A percentile compares a stretch with the other conserved stretches of the same genome.
These are phyloP conservation scores for Coleophoma eucalyptorum DNA, from an alignment of 2,329 filamentous ascomycete species.

Conservation along the genomic window DNA sequence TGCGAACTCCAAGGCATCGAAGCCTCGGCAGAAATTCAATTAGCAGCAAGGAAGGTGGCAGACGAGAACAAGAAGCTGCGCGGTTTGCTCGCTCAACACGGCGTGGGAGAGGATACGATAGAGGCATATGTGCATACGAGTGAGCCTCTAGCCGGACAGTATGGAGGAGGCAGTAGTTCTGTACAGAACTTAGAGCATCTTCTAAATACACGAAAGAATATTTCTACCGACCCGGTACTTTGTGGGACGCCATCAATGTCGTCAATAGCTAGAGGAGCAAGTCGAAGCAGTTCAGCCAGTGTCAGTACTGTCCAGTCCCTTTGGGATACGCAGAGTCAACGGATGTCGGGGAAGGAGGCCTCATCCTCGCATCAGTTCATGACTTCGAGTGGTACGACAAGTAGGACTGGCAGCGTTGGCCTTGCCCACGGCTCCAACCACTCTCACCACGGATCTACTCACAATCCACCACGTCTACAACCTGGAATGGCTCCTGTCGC, in stretches of 20 bases:
- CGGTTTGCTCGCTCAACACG: slow-evolving; percentile 51
- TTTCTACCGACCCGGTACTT: slow-evolving; percentile 11
- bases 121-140: slow-evolving; percentile 18
- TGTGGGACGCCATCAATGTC: neutral
- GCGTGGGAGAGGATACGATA: slow-evolving; percentile 53
- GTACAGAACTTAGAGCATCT: slow-evolving; percentile 23
- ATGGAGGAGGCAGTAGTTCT: slow-evolving; percentile 9
- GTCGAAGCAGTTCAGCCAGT: slow-evolving; percentile 19
- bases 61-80: slow-evolving; percentile 67
- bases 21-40: slow-evolving; percentile 68
- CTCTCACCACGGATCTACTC: neutral
- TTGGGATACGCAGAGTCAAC: slow-evolving; percentile 17
- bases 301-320: slow-evolving; percentile 15
- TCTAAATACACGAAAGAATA: slow-evolving; percentile 17
- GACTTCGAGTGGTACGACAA: slow-evolving; percentile 15
- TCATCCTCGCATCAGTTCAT: slow-evolving; percentile 17
- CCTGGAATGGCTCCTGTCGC: slow-evolving; percentile 8
- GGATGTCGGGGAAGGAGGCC: slow-evolving; percentile 6
- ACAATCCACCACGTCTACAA: slow-evolving; percentile 9
- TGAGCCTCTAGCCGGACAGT: slow-evolving; percentile 6
- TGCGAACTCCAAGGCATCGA: slow-evolving; percentile 65
- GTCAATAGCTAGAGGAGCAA: slow-evolving; percentile 4
- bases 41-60: slow-evolving; percentile 62
- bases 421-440: slow-evolving; percentile 1
- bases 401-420: slow-evolving; percentile 13